Base-by-base conservation (phyloP, 2,329 filamentous ascomycete genomes). In the Fusarium beomiforme region DNA sequence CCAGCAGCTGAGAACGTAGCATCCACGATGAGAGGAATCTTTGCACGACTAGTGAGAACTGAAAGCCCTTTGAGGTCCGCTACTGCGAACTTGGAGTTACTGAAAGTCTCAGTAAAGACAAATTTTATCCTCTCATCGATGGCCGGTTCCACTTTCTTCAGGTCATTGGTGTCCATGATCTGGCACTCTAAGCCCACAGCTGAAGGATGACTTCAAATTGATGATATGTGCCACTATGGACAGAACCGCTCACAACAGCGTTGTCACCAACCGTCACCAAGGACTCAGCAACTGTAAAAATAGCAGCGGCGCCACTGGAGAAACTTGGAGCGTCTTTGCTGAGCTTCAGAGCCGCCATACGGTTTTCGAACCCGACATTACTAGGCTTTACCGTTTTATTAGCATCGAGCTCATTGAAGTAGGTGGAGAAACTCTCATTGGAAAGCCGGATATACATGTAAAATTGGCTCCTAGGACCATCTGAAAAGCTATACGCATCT, bases 371-470 rank as follows among this genome's bases (percentile, higher is more conserved):
- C 8, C 59, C 57, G 3, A 21, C 50, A 21, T 47, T 46, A n/a
- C 57, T 65, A 3, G 62, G 62, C 34, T 65, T 50, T 17, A 41
- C n/a, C n/a, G n/a, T n/a, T n/a, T n/a, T n/a, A n/a, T n/a, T n/a
- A n/a, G n/a, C n/a, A n/a, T n/a, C n/a, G n/a, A 46, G 42, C 39
- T 42, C n/a, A 42, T n/a, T n/a, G n/a, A 17, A 23, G 24, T n/a
- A 24, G 10, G 19, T 31, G 23, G 13, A 0, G 2, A 8, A 19
- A 33, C 36, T 55, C 26, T 41, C 50, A 24, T 54, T 54, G 36
- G 50, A 54, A 33, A 54, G 34, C 19, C 50, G 34, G n/a, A 36
- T 54, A 21, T 54, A 54, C 34, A 39, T 29, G 36, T 54, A 54
- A n/a, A 37, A 51, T 9, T 26, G 49, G 21, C 49, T 51, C 12